Percentiles rank a stretch among this genome's conserved stretches.
phyloP scores from a whole-genome alignment of 169 alveolate species.

The Eimeria maxima region DNA sequence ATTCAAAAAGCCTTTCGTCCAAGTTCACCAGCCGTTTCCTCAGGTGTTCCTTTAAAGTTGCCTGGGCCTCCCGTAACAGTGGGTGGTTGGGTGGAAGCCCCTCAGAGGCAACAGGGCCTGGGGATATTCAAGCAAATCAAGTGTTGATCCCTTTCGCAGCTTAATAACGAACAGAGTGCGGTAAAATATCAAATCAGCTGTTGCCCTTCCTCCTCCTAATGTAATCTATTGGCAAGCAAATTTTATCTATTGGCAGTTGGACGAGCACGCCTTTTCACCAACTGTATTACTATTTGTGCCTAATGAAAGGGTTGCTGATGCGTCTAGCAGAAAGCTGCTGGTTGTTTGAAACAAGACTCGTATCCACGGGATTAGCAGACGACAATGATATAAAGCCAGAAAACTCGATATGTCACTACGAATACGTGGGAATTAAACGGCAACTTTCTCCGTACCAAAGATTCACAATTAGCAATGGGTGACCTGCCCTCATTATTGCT shows the following conservation, averaged over 20 bases:
- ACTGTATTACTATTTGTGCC: neutral
- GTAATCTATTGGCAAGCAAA: neutral
- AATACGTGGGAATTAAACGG: no score
- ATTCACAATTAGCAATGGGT: no score
- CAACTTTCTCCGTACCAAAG: no score
- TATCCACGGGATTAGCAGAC: neutral
- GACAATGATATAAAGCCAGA: no score
- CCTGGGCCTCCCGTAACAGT: slow-evolving; percentile 90
- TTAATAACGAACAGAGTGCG: no score
- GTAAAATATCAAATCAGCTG: no score
- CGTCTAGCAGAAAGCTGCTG: neutral
- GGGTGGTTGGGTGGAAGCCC: slow-evolving; percentile 88
- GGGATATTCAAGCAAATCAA: neutral
- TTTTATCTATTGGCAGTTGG: no score
- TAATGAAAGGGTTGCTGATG: neutral
- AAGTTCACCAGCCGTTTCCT: slow-evolving; percentile 90
- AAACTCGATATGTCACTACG: no score
- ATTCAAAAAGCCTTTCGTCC: slow-evolving; percentile 85
- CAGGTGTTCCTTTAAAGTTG: slow-evolving; percentile 90
- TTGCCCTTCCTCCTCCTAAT: no score
- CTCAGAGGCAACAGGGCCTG: neutral
- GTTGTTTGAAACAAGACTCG: neutral
- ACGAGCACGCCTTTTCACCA: neutral
- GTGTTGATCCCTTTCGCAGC: no score
- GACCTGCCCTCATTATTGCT: no score